phyloP scores from a whole-genome alignment of 768 basidiomycete genomes.

The Phanerochaete carnosa region DNA sequence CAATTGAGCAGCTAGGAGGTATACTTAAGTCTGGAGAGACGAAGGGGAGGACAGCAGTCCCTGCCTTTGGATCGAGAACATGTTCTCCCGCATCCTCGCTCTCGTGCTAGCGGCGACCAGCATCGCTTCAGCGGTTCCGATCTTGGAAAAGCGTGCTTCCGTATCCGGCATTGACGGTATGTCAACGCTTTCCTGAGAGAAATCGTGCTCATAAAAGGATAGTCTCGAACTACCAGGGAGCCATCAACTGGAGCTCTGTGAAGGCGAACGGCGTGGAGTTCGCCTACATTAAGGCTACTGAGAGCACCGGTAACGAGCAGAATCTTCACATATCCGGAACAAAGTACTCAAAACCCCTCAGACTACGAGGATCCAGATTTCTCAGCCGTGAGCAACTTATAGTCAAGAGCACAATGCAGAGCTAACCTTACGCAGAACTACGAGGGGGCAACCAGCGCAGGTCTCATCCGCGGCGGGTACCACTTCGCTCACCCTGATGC shows the following conservation, averaged over 20 bases:
- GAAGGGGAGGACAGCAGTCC: not conserved
- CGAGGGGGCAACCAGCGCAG: constrained; percentile 50
- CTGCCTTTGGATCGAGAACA: not conserved
- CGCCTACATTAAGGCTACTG: constrained; percentile 67
- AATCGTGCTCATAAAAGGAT: not conserved
- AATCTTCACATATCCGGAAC: not conserved
- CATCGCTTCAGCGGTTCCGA: constrained; percentile 3
- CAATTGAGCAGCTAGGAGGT: not conserved
- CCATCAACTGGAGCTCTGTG: constrained; percentile 50
- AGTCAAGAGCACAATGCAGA: not conserved
- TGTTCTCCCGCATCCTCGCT: constrained; percentile 4
- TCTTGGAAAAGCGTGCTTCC: constrained; percentile 10
- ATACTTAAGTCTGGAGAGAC: not conserved
- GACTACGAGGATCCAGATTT: constrained; percentile 43
- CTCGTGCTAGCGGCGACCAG: not conserved
- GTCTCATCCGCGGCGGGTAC: constrained; percentile 57
- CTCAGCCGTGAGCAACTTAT: constrained; percentile 19
- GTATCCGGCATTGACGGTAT: constrained; percentile 11
- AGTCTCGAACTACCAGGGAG: constrained; percentile 48
- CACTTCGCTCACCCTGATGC: constrained; percentile 57
- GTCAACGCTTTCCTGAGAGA: not conserved
- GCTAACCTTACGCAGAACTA: constrained; percentile 35
- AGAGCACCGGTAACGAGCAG: constrained; percentile 43
- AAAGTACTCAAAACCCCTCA: not conserved
- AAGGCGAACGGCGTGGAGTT: constrained; percentile 50